Percentiles rank a stretch among this genome's conserved stretches.
Evolutionary conservation across 331 rosid species (phyloP).

Genomic region (Quercus lobata): DNA sequence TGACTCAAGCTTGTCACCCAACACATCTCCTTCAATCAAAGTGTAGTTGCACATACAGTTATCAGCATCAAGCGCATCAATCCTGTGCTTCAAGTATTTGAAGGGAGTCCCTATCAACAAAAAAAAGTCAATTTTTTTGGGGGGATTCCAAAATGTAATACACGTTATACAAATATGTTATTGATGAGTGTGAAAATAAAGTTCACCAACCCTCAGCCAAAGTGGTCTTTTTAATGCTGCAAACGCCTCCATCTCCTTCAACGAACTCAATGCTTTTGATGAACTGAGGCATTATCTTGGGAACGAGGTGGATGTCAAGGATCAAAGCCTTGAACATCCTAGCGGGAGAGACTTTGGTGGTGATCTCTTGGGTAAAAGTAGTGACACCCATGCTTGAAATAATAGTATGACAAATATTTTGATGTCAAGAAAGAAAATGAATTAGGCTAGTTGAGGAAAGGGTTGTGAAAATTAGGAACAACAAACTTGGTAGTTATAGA

Average conservation of each 20-base stretch:
- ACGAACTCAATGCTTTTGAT: slow-evolving; percentile 22
- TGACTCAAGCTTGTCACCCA: slow-evolving; percentile 18
- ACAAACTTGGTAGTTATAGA: too few species aligned
- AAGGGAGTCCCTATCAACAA: slow-evolving; percentile 12
- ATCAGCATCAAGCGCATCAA: slow-evolving; percentile 17
- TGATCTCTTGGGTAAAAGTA: slow-evolving; percentile 15
- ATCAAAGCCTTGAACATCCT: slow-evolving; percentile 28
- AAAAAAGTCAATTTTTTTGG: neutral
- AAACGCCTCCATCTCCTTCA: slow-evolving; percentile 24
- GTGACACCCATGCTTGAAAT: slow-evolving; percentile 11
- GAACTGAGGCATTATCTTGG: slow-evolving; percentile 29
- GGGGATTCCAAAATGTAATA: too few species aligned
- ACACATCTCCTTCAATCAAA: slow-evolving; percentile 22
- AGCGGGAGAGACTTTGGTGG: slow-evolving; percentile 11
- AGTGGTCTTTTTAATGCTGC: slow-evolving; percentile 27
- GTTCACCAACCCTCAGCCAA: slow-evolving; percentile 15
- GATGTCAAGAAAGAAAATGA: too few species aligned
- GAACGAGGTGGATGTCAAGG: slow-evolving; percentile 29
- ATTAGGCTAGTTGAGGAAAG: too few species aligned
- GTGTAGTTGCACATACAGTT: slow-evolving; percentile 22
- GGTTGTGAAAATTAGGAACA: too few species aligned
- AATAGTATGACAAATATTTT: too few species aligned
- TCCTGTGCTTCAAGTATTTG: slow-evolving; percentile 26
- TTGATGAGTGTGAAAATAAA: neutral
- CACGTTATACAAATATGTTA: neutral